Evolutionary conservation across 495 filamentous ascomycete genomes (phyloP).

Genomic region (Hyphodiscus hymeniophilus): DNA sequence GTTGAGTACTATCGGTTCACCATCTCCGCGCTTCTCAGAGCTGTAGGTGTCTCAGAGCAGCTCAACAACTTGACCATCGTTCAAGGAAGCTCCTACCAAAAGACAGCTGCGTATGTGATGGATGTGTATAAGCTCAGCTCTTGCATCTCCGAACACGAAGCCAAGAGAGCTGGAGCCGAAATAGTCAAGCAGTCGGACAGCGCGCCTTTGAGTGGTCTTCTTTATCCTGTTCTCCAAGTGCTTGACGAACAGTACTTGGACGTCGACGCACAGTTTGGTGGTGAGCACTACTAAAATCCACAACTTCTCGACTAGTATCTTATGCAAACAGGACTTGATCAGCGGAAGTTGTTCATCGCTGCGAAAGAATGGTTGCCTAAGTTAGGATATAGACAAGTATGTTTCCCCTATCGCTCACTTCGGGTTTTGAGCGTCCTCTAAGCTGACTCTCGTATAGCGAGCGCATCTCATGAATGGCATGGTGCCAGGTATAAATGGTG

Average conservation of each 20-base stretch:
- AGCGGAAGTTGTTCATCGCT: constrained; percentile 60
- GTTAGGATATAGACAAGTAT: constrained; percentile 35
- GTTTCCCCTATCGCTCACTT: not conserved
- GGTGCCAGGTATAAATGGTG: constrained; percentile 51
- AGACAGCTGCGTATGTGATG: constrained; percentile 2
- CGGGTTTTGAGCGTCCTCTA: not conserved
- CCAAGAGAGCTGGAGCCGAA: constrained; percentile 53
- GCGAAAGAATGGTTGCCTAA: constrained; percentile 48
- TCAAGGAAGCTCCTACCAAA: constrained; percentile 52
- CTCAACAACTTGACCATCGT: constrained; percentile 42
- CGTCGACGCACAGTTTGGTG: constrained; percentile 3
- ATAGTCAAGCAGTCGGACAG: constrained; percentile 56
- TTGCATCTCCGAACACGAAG: constrained; percentile 34
- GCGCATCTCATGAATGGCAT: constrained; percentile 59
- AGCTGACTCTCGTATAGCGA: constrained; percentile 27
- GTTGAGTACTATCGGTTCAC: constrained; percentile 40
- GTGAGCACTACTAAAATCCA: not conserved
- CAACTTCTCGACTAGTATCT: not conserved
- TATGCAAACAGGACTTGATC: constrained; percentile 42
- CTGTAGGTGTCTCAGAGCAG: constrained; percentile 36
- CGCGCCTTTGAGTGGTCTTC: constrained; percentile 47
- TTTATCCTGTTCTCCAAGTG: constrained; percentile 42
- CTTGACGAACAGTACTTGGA: constrained; percentile 3
- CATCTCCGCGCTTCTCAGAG: constrained; percentile 38
- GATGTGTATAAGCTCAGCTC: constrained; percentile 19